These are phyloP conservation scores for Termitomyces sp. DNA, from an alignment of 768 basidiomycete species.

Conservation along the genomic window DNA sequence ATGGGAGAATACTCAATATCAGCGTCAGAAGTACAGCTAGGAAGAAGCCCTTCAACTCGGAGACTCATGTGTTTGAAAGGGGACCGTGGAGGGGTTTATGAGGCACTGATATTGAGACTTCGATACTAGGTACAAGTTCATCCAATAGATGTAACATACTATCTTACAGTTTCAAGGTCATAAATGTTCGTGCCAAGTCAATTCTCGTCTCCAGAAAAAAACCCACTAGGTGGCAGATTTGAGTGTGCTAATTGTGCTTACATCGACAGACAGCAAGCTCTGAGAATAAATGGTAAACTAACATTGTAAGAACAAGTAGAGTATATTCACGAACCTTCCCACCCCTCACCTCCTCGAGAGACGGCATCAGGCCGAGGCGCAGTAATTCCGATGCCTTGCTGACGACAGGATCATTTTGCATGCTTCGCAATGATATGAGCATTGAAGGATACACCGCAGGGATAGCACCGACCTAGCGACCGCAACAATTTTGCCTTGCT, in stretches of 20 bases:
- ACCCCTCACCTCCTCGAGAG: constrained; percentile 62
- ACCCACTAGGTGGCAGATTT: neutral
- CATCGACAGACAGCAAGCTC: constrained; percentile 39
- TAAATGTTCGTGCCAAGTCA: neutral
- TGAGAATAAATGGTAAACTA: constrained; percentile 9
- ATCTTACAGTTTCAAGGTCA: neutral
- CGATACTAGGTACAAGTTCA: neutral
- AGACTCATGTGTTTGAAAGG: too few relatives aligned
- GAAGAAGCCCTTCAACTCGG: too few relatives aligned
- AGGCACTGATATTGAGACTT: too few relatives aligned
- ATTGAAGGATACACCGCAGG: neutral
- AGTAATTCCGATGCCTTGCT: constrained; percentile 76
- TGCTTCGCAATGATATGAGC: constrained; percentile 33
- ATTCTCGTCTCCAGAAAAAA: neutral
- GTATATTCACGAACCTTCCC: constrained; percentile 52
- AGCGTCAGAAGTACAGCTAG: too few relatives aligned
- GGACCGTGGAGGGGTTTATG: too few relatives aligned
- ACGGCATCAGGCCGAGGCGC: constrained; percentile 77
- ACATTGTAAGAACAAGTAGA: neutral
- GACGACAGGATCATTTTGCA: constrained; percentile 82
- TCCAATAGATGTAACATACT: neutral
- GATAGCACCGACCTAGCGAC: constrained; percentile 49
- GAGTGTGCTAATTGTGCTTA: constrained; percentile 23
- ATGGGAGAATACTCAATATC: too few relatives aligned
- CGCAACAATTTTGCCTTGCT: constrained; percentile 59